Conservation (phyloP, 1,284 basidiomycete genomes). For the Peniophora sp. region DNA sequence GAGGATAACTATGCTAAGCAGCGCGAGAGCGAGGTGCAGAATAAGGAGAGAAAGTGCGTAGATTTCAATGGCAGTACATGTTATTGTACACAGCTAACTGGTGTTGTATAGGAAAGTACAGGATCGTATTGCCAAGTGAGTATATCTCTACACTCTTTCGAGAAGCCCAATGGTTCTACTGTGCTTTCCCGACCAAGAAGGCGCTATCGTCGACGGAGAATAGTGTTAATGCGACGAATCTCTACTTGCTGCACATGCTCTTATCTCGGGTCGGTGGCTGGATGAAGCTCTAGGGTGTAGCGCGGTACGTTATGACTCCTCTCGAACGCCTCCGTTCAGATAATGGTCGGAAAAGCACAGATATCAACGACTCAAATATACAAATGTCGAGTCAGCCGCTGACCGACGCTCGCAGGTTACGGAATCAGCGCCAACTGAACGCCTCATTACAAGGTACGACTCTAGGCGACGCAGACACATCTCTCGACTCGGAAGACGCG, state of each 20-base stretch:
- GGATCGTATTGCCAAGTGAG: constrained; percentile 86
- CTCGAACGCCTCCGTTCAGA: too few relatives aligned
- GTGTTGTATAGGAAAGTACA: constrained; percentile 51
- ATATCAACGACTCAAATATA: too few relatives aligned
- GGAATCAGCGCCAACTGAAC: constrained; percentile 87
- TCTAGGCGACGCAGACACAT: constrained; percentile 72
- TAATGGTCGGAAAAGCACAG: too few relatives aligned
- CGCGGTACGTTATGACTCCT: too few relatives aligned
- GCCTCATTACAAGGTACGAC: constrained; percentile 85
- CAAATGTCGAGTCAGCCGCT: constrained; percentile 29
- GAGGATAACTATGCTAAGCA: constrained; percentile 78
- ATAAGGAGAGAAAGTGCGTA: constrained; percentile 68
- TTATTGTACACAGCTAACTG: constrained; percentile 8
- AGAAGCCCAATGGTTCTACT: constrained; percentile 43
- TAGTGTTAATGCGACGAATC: not conserved
- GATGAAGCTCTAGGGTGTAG: too few relatives aligned
- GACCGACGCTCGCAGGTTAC: constrained; percentile 59
- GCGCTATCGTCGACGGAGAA: not conserved
- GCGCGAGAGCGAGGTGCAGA: constrained; percentile 63
- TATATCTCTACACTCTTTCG: constrained; percentile 24
- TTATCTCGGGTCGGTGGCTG: not conserved
- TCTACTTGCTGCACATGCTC: not conserved
- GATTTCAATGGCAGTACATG: not conserved
- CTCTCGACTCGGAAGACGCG: constrained; percentile 56
- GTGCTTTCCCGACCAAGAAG: constrained; percentile 19